Percentiles rank a stretch among this genome's conserved stretches.
Evolutionary conservation across 1,284 basidiomycete species (phyloP).

Genomic region (Marasmius oreades): DNA sequence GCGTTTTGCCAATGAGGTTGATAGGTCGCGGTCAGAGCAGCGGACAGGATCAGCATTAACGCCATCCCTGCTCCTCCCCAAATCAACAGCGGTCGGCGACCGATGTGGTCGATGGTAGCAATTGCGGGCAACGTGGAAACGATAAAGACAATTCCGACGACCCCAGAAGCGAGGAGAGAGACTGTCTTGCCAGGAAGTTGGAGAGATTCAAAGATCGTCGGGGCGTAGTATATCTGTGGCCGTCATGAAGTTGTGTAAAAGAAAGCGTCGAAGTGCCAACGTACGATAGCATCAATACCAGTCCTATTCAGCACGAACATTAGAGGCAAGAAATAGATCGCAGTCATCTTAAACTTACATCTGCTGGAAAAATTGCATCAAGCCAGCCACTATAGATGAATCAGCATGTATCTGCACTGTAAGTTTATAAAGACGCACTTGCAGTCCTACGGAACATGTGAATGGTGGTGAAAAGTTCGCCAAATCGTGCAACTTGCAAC

Average conservation of each 20-base stretch:
- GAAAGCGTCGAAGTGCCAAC: neutral
- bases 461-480: slow-evolving; percentile 20
- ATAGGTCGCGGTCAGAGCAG: slow-evolving; percentile 26
- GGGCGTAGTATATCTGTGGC: slow-evolving; percentile 20
- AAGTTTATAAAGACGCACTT: slow-evolving; percentile 1
- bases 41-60: slow-evolving; percentile 23
- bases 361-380: slow-evolving; percentile 25
- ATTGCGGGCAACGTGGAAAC: slow-evolving; percentile 23
- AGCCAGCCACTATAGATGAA: slow-evolving; percentile 16
- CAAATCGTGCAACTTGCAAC: slow-evolving; percentile 21
- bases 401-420: neutral
- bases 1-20: slow-evolving; percentile 20
- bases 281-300: slow-evolving; percentile 22
- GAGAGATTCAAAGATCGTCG: slow-evolving; percentile 21
- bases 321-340: neutral
- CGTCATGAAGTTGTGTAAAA: neutral
- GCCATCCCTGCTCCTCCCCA: slow-evolving; percentile 25
- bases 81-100: slow-evolving; percentile 22
- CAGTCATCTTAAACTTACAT: slow-evolving; percentile 12
- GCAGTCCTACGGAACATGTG: slow-evolving; percentile 24
- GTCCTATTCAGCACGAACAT: slow-evolving; percentile 13
- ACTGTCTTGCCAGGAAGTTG: slow-evolving; percentile 17
- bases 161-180: slow-evolving; percentile 22
- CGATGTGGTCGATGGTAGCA: slow-evolving; percentile 20
- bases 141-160: slow-evolving; percentile 23